A percentile compares a stretch with the other conserved stretches of the same genome.
Evolutionary conservation across 441 rosid species (phyloP).

Genomic region (Gossypium trilobum): DNA sequence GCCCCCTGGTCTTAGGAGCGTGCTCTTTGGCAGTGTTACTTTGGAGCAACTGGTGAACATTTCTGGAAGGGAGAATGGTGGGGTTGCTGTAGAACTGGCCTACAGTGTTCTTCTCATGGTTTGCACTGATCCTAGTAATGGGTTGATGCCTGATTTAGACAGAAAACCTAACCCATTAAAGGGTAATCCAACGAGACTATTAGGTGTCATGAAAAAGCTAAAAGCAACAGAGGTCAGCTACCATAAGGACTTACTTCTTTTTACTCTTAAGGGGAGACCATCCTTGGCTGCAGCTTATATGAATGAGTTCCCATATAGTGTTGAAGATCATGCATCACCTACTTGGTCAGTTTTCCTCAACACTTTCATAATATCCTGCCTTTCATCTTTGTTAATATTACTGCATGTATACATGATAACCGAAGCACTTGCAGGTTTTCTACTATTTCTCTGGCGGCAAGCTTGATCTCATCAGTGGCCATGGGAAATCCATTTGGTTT

Average conservation of each 20-base stretch:
- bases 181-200: slow-evolving; percentile 65
- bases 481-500: slow-evolving; percentile 45
- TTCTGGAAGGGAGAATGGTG: slow-evolving; percentile 57
- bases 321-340: slow-evolving; percentile 73
- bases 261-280: slow-evolving; percentile 58
- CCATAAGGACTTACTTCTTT: slow-evolving; percentile 79
- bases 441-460: slow-evolving; percentile 71
- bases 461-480: slow-evolving; percentile 54
- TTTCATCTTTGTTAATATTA: slow-evolving; percentile 14
- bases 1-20: slow-evolving; percentile 77
- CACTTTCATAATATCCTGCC: slow-evolving; percentile 12
- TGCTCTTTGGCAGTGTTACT: slow-evolving; percentile 73
- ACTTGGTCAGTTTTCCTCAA: slow-evolving; percentile 56
- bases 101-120: slow-evolving; percentile 54
- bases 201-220: slow-evolving; percentile 77
- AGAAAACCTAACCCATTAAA: slow-evolving; percentile 44
- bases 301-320: slow-evolving; percentile 80
- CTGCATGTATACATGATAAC: slow-evolving; percentile 27
- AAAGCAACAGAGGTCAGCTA: slow-evolving; percentile 53
- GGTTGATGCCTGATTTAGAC: slow-evolving; percentile 76
- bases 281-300: slow-evolving; percentile 64
- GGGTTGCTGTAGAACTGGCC: slow-evolving; percentile 50
- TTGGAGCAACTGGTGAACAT: slow-evolving; percentile 64
- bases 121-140: slow-evolving; percentile 79
- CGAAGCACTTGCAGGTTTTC: slow-evolving; percentile 72